Evolutionary conservation across 805 yeast genomes (phyloP).

Genomic region (Zygoascus bituminiphila): DNA sequence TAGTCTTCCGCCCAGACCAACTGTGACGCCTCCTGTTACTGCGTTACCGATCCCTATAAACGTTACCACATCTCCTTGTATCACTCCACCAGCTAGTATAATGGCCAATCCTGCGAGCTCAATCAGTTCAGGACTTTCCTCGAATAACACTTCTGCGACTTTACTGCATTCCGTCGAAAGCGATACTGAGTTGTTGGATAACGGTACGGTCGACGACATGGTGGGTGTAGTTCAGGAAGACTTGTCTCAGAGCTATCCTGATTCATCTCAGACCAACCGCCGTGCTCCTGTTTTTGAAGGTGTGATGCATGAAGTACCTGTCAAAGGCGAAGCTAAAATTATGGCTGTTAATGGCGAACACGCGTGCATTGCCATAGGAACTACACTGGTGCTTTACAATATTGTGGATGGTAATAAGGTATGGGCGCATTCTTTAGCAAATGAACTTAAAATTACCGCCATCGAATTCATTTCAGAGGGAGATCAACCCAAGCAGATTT

Average conservation of each 20-base stretch:
- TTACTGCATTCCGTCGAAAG: neutral
- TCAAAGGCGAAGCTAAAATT: conserved; percentile 20
- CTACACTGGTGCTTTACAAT: conserved; percentile 20
- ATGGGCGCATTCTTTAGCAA: conserved; percentile 17
- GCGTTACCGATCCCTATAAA: neutral
- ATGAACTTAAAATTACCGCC: conserved; percentile 23
- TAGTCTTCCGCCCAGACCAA: neutral
- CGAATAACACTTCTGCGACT: neutral
- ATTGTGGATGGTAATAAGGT: conserved; percentile 17
- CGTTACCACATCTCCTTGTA: neutral
- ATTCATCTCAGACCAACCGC: conserved; percentile 27
- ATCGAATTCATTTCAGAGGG: conserved; percentile 19
- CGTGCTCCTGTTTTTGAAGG: conserved; percentile 24
- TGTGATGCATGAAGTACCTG: conserved; percentile 16
- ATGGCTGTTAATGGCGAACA: conserved; percentile 19
- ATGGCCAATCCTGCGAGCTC: neutral
- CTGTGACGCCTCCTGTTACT: neutral
- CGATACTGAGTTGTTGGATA: neutral
- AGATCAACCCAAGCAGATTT: conserved; percentile 16
- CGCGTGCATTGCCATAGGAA: conserved; percentile 15
- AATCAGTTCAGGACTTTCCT: neutral
- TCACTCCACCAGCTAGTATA: neutral
- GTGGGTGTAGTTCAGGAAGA: neutral
- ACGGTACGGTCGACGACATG: neutral
- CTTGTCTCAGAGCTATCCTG: conserved; percentile 17